Evolutionary conservation across 1,284 basidiomycete species (phyloP).

Genomic region (Albatrellus sp.): DNA sequence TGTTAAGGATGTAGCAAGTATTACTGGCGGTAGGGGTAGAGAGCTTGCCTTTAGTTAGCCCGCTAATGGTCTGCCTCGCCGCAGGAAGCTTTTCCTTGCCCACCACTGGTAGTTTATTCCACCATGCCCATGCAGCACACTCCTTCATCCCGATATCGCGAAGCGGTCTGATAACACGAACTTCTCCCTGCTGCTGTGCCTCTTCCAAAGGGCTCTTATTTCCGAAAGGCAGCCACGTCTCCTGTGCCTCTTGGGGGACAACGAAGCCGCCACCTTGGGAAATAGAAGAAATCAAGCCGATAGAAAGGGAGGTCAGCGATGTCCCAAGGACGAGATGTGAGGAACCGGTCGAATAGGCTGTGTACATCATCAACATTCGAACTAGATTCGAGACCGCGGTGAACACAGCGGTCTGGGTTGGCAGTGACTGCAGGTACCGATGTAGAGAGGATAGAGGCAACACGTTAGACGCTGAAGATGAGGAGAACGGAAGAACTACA

Average conservation of each 20-base stretch:
- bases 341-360: slow-evolving; percentile 42
- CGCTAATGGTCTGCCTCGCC: slow-evolving; percentile 49
- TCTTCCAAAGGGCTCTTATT: slow-evolving; percentile 5
- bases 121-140: slow-evolving; percentile 67
- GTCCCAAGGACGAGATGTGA: slow-evolving; percentile 78
- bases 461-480: slow-evolving; percentile 9
- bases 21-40: not conserved
- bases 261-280: slow-evolving; percentile 73
- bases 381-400: slow-evolving; percentile 51
- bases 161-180: slow-evolving; percentile 62
- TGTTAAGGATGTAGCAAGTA: not conserved
- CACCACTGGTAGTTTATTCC: slow-evolving; percentile 42
- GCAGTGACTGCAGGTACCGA: slow-evolving; percentile 55
- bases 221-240: slow-evolving; percentile 38
- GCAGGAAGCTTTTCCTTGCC: slow-evolving; percentile 37
- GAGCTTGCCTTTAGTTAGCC: slow-evolving; percentile 58
- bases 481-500: slow-evolving; percentile 17
- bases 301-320: slow-evolving; percentile 69
- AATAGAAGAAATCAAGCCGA: slow-evolving; percentile 65
- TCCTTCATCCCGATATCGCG: slow-evolving; percentile 75
- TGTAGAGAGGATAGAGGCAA: slow-evolving; percentile 39
- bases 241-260: slow-evolving; percentile 59
- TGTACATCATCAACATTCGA: slow-evolving; percentile 60
- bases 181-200: slow-evolving; percentile 12
- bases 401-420: slow-evolving; percentile 65